A percentile compares a stretch with the other conserved stretches of the same genome.
These are phyloP conservation scores for Nematocida sp. DNA, from an alignment of 371 early-diverging fungal species.

Conservation along the genomic window DNA sequence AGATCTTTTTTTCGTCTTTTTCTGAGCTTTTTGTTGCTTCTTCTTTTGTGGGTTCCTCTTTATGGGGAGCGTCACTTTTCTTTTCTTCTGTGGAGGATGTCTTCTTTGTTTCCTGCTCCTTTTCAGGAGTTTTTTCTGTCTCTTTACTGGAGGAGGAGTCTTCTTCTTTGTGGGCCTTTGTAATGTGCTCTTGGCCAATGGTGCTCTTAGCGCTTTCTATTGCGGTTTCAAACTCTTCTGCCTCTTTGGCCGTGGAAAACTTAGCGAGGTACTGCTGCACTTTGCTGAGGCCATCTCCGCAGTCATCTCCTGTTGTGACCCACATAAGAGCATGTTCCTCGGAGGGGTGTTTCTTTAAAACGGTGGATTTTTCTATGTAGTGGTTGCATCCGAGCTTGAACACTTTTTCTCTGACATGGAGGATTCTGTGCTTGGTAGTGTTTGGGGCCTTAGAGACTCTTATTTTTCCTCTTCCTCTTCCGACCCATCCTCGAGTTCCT, in stretches of 20 bases:
- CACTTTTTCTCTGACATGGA: slow-evolving; percentile 39
- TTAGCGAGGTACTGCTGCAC: slow-evolving; percentile 25
- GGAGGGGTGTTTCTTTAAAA: slow-evolving; percentile 20
- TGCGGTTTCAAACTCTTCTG: slow-evolving; percentile 20
- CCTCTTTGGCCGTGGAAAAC: slow-evolving; percentile 23
- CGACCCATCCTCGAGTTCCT: slow-evolving; percentile 17
- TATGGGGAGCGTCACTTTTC: not conserved
- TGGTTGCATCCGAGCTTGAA: slow-evolving; percentile 55
- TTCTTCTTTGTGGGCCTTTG: not conserved
- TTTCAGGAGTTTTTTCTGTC: not conserved
- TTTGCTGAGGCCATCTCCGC: slow-evolving; percentile 29
- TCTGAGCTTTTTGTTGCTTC: not conserved
- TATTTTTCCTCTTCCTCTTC: slow-evolving; percentile 44
- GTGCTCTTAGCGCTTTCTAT: no score
- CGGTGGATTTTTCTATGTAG: slow-evolving; percentile 10
- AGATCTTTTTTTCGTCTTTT: not conserved
- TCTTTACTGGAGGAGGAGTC: not conserved
- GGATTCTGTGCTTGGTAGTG: slow-evolving; percentile 30
- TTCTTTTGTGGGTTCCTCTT: not conserved
- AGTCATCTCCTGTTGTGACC: slow-evolving; percentile 47
- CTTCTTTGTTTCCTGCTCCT: not conserved
- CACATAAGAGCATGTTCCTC: slow-evolving; percentile 42
- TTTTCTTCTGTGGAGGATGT: not conserved
- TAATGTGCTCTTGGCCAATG: not conserved
- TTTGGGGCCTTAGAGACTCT: slow-evolving; percentile 29